These are phyloP conservation scores for Neopestalotiopsis sp. DNA, from an alignment of 2,329 filamentous ascomycete genomes.

Conservation along the genomic window DNA sequence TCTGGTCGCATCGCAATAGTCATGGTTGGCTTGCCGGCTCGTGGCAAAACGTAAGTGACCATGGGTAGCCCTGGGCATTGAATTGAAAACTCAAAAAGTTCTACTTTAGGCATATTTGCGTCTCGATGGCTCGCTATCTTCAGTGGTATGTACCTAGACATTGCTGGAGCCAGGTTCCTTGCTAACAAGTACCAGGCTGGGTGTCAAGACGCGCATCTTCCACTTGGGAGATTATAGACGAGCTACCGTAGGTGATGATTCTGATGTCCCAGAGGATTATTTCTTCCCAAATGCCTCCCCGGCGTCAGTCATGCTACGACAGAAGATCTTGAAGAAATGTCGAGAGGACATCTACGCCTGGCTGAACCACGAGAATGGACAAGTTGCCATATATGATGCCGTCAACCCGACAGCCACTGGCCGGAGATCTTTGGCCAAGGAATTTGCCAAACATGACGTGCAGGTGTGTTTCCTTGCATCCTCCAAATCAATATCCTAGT, in stretches of 20 bases:
- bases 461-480: conserved; percentile 59
- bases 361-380: conserved; percentile 95
- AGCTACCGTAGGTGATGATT: conserved; percentile 83
- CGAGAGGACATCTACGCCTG: conserved; percentile 97
- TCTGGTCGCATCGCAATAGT: conserved; percentile 97
- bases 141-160: conserved; percentile 67
- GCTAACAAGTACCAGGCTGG: conserved; percentile 65
- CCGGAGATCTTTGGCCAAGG: conserved; percentile 84
- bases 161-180: conserved; percentile 13
- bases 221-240: conserved; percentile 96
- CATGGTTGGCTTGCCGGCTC: conserved; percentile 91
- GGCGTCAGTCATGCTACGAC: conserved; percentile 87
- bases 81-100: neutral
- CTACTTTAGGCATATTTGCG: conserved; percentile 79
- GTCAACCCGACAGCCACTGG: conserved; percentile 90
- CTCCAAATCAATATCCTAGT: neutral
- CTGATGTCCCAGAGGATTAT: conserved; percentile 92
- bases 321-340: conserved; percentile 97
- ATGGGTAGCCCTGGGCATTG: neutral
- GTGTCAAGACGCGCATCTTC: conserved; percentile 97
- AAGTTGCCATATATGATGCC: conserved; percentile 98
- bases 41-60: conserved; percentile 83
- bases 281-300: conserved; percentile 96
- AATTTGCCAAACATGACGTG: conserved; percentile 97
- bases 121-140: conserved; percentile 92